Evolutionary conservation across 2,329 filamentous ascomycete genomes (phyloP), one percentile per base, ranked within the genome.

Genomic region (Trichothecium roseum): DNA sequence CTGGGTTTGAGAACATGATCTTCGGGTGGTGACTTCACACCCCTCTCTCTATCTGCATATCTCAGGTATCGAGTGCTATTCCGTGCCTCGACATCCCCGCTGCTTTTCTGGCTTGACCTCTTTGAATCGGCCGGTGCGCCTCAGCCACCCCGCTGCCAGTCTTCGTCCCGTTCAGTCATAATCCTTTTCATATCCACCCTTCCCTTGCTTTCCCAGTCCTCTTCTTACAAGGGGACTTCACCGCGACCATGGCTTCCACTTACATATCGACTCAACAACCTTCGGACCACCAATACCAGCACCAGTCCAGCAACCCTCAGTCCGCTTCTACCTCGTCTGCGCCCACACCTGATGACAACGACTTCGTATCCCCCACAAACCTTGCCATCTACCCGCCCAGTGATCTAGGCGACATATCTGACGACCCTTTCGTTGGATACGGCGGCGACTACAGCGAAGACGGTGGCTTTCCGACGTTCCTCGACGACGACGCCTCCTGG

Each of bases 381-480:
- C 34, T 42, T 27, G 62, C 57, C 17, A 49, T 62, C 30, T 67
- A 64, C 42, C 56, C 66, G 43, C 50, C 64, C 4, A 71, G 68
- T 52, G 66, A 71, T 42, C 62, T 59, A 41, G 60, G 65, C 45
- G 70, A 62, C 30, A 49, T 62, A 18, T 60, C 56, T 33, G 59
- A 64, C 38, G 69, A 75, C 42, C 63, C 66, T 12, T 72, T 71
- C 54, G 10, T 24, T 24, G 20, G 20, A 6, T 24, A 24, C 20
- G 10, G 10, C 20, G 20, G 20, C 20, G 20, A 24, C 20, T 68
- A 68, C 37, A 64, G 64, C 37, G 55, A 63, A 40, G 57, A 70
- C 50, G 72, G 72, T 42, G 57, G 56, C 48, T 50, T 57, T 41
- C 65, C 68, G 8, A 59, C 59, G 12, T 71, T 73, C 38, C 45